Evolutionary conservation across 2,329 filamentous ascomycete species (phyloP).

Genomic region (Stachybotrys chlorohalonatus): DNA sequence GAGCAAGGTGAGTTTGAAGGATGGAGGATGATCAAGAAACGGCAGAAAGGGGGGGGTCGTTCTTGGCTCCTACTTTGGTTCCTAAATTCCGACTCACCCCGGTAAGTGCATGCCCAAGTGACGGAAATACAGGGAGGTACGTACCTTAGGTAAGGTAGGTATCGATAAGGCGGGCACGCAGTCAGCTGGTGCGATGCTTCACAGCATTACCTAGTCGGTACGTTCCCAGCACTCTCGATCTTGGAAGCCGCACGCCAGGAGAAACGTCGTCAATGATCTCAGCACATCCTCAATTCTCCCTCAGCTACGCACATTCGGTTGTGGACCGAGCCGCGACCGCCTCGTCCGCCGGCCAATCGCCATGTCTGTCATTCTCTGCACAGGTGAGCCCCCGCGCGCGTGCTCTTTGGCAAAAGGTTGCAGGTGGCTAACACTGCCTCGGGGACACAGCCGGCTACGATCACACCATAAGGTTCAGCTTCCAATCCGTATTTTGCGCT

Average conservation of each 20-base stretch:
- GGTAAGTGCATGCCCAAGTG: not conserved
- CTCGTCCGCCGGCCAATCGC: slow-evolving; percentile 10
- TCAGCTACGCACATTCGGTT: not conserved
- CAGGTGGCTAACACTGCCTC: too few relatives aligned
- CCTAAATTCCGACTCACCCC: not conserved
- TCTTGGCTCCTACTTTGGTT: too few relatives aligned
- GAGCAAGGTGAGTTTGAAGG: too few relatives aligned
- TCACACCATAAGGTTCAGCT: slow-evolving; percentile 49
- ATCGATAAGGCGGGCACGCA: not conserved
- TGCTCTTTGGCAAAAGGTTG: not conserved
- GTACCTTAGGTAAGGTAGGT: not conserved
- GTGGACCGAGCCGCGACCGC: slow-evolving; percentile 11
- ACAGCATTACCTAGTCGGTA: too few relatives aligned
- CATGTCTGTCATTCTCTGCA: slow-evolving; percentile 57
- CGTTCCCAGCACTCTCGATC: too few relatives aligned
- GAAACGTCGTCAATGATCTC: not conserved
- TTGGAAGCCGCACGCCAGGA: not conserved
- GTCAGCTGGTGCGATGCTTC: too few relatives aligned
- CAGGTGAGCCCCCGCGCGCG: slow-evolving; percentile 34
- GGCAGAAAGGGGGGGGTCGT: too few relatives aligned
- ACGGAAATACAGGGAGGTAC: not conserved
- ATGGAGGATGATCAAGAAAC: too few relatives aligned
- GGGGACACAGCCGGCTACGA: slow-evolving; percentile 45
- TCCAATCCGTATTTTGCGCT: not conserved
- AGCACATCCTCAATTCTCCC: not conserved